phyloP scores from a whole-genome alignment of 106 monocot genomes.

The Platanthera zijinensis region DNA sequence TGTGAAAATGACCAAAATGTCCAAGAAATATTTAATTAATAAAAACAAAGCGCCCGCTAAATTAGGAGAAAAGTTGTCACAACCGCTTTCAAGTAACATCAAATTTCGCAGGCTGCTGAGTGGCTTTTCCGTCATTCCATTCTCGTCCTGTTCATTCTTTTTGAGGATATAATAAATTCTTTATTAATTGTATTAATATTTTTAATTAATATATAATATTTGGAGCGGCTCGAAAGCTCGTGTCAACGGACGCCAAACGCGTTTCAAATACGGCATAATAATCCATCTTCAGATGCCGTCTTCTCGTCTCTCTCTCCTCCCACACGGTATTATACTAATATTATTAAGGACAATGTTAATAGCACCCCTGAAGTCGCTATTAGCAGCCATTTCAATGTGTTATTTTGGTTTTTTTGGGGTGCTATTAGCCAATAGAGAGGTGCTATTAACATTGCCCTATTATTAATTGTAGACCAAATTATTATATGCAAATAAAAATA shows the following conservation, averaged over 20 bases:
- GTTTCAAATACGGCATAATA: conserved; percentile 19
- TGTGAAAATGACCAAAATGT: no score
- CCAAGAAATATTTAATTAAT: no score
- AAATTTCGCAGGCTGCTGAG: background rate
- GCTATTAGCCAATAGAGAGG: no score
- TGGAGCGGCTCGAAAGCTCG: background rate
- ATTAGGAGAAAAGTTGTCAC: background rate
- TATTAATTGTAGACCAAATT: no score
- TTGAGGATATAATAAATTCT: no score
- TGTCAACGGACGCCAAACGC: conserved; percentile 24
- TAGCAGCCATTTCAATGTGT: no score
- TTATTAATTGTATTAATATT: background rate
- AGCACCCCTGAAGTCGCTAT: no score
- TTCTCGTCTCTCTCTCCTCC: background rate
- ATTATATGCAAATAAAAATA: no score
- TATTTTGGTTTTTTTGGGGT: no score
- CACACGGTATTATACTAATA: no score
- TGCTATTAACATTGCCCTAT: no score
- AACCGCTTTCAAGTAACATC: background rate
- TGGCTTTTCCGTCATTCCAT: background rate
- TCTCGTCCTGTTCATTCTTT: background rate
- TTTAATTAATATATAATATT: background rate
- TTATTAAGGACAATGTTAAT: no score
- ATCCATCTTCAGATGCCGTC: background rate
- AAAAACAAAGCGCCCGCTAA: background rate